Evolutionary conservation across 2,329 filamentous ascomycete species (phyloP).

Genomic region (Aspergillus fumigatus): DNA sequence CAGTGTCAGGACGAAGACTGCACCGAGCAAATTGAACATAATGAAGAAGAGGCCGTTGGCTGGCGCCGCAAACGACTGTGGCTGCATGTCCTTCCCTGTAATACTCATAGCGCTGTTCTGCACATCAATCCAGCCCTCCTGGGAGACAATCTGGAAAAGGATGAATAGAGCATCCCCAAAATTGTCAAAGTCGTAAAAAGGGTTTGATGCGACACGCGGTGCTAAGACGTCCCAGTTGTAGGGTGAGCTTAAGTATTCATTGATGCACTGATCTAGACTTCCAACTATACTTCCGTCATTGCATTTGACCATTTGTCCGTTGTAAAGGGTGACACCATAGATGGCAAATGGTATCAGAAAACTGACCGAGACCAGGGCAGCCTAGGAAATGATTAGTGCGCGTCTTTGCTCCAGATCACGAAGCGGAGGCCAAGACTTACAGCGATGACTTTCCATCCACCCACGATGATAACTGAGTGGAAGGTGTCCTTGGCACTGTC

Average conservation of each 20-base stretch:
- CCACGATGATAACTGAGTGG: conserved; percentile 90
- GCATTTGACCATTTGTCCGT: conserved; percentile 71
- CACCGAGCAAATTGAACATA: conserved; percentile 90
- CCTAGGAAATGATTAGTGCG: conserved; percentile 35
- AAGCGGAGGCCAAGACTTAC: conserved; percentile 42
- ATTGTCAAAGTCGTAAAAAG: conserved; percentile 87
- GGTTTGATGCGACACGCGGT: conserved; percentile 74
- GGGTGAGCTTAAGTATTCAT: conserved; percentile 72
- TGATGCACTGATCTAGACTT: conserved; percentile 66
- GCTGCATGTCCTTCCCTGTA: conserved; percentile 70
- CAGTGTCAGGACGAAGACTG: conserved; percentile 92
- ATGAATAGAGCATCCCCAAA: conserved; percentile 93
- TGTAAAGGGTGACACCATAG: conserved; percentile 90
- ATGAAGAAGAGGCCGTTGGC: conserved; percentile 94
- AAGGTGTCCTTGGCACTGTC: conserved; percentile 95
- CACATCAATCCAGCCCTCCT: conserved; percentile 97
- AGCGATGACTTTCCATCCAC: conserved; percentile 89
- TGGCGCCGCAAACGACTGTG: conserved; percentile 62
- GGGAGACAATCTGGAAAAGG: conserved; percentile 96
- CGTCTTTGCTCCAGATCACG: background rate
- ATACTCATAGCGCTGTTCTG: conserved; percentile 80
- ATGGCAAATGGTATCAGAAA: conserved; percentile 95
- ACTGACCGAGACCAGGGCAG: conserved; percentile 89
- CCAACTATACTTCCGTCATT: conserved; percentile 65
- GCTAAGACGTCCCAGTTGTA: conserved; percentile 82